Percentiles rank a stretch among this genome's conserved stretches.
Conservation (phyloP, 2,329 filamentous ascomycete species). For the Curvularia hawaiiensis region DNA sequence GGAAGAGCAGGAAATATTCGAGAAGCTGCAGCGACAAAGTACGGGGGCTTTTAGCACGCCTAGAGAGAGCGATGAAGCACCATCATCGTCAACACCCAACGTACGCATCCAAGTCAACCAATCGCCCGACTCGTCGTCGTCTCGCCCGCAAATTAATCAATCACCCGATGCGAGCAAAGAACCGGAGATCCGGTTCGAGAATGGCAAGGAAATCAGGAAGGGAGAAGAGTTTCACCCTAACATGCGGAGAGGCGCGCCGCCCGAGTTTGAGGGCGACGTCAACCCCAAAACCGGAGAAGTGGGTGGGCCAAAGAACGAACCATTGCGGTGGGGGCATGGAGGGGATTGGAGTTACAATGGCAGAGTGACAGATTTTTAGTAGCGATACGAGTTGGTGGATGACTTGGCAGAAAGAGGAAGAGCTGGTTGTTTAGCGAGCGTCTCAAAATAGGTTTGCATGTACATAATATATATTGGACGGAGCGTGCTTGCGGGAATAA, state of each 20-base stretch:
- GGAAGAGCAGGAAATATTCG: slow-evolving; percentile 88
- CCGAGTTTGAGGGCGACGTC: slow-evolving; percentile 89
- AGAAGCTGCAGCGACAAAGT: slow-evolving; percentile 78
- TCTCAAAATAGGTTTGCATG: neutral
- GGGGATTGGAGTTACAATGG: slow-evolving; percentile 96
- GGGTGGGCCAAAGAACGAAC: slow-evolving; percentile 97
- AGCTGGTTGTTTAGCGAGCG: neutral
- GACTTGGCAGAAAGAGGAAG: neutral
- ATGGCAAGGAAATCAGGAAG: slow-evolving; percentile 53
- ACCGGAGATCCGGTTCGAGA: slow-evolving; percentile 23
- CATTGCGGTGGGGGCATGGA: slow-evolving; percentile 78
- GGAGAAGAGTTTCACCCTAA: slow-evolving; percentile 73
- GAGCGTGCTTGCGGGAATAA: neutral
- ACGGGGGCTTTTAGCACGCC: slow-evolving; percentile 79
- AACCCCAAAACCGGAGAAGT: slow-evolving; percentile 96
- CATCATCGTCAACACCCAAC: slow-evolving; percentile 42
- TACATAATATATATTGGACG: neutral
- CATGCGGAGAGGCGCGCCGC: slow-evolving; percentile 75
- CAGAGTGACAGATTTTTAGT: slow-evolving; percentile 83
- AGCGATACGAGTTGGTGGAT: neutral
- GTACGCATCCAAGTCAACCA: slow-evolving; percentile 42
- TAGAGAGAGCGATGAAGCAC: slow-evolving; percentile 33
- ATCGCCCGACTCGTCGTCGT: slow-evolving; percentile 28
- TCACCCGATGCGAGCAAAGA: slow-evolving; percentile 11
- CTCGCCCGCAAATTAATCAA: slow-evolving; percentile 18